Conservation (phyloP, 2,329 filamentous ascomycete species). For the Ophiocordyceps polyrhachis-furcata region DNA sequence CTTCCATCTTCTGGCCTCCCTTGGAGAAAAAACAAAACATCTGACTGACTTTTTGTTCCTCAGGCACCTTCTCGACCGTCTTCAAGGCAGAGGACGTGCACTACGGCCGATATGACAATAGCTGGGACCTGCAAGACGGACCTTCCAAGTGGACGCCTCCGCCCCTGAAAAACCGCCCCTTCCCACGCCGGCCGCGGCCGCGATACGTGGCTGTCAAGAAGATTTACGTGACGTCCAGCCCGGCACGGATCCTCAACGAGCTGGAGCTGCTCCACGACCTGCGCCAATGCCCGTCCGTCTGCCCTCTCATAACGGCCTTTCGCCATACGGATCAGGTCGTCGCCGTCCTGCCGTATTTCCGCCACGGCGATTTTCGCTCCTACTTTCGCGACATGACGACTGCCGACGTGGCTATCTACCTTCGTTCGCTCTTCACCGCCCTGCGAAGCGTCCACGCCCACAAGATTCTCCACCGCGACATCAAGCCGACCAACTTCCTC, state of each 20-base stretch:
- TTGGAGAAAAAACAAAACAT: not conserved
- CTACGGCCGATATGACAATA: slow-evolving; percentile 68
- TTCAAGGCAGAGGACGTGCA: slow-evolving; percentile 94
- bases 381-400: slow-evolving; percentile 88
- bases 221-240: slow-evolving; percentile 96
- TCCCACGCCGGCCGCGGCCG: slow-evolving; percentile 17
- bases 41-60: not conserved
- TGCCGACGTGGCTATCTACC: slow-evolving; percentile 73
- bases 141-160: slow-evolving; percentile 51
- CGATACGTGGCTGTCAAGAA: slow-evolving; percentile 96
- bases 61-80: slow-evolving; percentile 94
- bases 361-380: slow-evolving; percentile 82
- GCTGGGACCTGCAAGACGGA: slow-evolving; percentile 62
- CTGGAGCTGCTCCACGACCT: slow-evolving; percentile 84
- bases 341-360: slow-evolving; percentile 86
- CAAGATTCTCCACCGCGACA: slow-evolving; percentile 80
- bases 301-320: slow-evolving; percentile 93
- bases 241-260: slow-evolving; percentile 85
- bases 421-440: slow-evolving; percentile 73
- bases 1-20: not conserved
- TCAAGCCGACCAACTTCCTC: slow-evolving; percentile 94
- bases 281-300: slow-evolving; percentile 65
- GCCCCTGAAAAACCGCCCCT: slow-evolving; percentile 30
- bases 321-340: slow-evolving; percentile 86
- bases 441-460: slow-evolving; percentile 67